phyloP scores from a whole-genome alignment of 2,329 filamentous ascomycete species.

The Elsinoe perseae region DNA sequence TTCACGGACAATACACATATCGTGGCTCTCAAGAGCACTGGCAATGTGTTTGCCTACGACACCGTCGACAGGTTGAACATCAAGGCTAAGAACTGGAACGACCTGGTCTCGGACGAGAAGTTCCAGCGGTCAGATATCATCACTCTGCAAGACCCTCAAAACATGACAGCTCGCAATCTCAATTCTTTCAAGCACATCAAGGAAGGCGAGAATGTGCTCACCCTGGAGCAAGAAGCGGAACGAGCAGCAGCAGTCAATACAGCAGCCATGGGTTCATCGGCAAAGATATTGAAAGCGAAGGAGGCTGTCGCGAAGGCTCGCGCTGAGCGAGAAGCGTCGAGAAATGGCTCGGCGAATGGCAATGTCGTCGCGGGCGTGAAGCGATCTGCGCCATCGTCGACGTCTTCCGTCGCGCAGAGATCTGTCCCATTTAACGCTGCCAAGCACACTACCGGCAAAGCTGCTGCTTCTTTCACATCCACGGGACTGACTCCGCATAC shows the following conservation, averaged over 20 bases:
- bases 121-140: slow-evolving; percentile 91
- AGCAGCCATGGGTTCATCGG: slow-evolving; percentile 65
- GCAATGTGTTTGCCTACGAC: slow-evolving; percentile 95
- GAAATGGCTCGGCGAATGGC: slow-evolving; percentile 19
- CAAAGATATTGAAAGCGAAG: slow-evolving; percentile 83
- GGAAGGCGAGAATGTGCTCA: slow-evolving; percentile 62
- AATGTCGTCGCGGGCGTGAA: slow-evolving; percentile 48
- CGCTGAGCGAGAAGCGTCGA: slow-evolving; percentile 53
- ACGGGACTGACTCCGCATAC: slow-evolving; percentile 91
- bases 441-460: slow-evolving; percentile 78
- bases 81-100: slow-evolving; percentile 92
- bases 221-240: slow-evolving; percentile 62
- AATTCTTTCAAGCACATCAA: slow-evolving; percentile 83
- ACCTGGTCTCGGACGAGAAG: slow-evolving; percentile 77
- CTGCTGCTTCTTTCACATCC: slow-evolving; percentile 90
- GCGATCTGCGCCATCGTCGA: slow-evolving; percentile 40
- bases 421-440: slow-evolving; percentile 71
- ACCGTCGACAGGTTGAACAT: slow-evolving; percentile 93
- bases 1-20: slow-evolving; percentile 98
- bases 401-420: slow-evolving; percentile 27
- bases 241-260: slow-evolving; percentile 61
- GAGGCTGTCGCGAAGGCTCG: slow-evolving; percentile 89
- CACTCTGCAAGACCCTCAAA: slow-evolving; percentile 91
- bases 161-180: slow-evolving; percentile 71
- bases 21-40: slow-evolving; percentile 74